Percentiles rank a stretch among this genome's conserved stretches.
Conservation (phyloP, 768 basidiomycete genomes). For the Candolleomyces efflorescens region DNA sequence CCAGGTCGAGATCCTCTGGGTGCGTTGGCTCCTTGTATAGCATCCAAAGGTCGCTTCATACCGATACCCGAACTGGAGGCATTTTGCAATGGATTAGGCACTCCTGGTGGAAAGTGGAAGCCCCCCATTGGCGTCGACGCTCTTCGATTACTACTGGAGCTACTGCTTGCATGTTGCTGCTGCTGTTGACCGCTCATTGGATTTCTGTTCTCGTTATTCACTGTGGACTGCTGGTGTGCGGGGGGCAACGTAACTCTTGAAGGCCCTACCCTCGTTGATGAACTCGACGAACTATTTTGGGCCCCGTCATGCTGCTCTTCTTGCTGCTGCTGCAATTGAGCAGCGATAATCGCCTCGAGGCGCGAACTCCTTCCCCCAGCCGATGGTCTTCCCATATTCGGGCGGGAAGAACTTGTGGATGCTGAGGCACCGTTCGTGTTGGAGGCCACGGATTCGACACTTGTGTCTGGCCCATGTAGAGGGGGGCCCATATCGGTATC, state of each 20-base stretch:
- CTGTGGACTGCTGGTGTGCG: conserved; percentile 13
- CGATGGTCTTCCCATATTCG: background rate
- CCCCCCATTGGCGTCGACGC: conserved; percentile 40
- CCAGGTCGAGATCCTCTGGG: conserved; percentile 23
- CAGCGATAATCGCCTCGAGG: conserved; percentile 8
- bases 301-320: background rate
- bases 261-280: background rate
- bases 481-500: conserved; percentile 29
- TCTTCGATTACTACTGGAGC: conserved; percentile 15
- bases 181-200: background rate
- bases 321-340: conserved; percentile 1
- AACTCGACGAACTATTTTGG: background rate
- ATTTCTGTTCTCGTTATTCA: conserved; percentile 16
- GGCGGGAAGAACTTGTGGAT: background rate
- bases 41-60: conserved; percentile 31
- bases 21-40: conserved; percentile 17
- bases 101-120: conserved; percentile 44
- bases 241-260: background rate
- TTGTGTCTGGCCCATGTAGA: conserved; percentile 41
- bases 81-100: conserved; percentile 18
- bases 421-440: background rate
- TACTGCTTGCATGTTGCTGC: background rate
- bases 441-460: conserved; percentile 11
- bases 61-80: conserved; percentile 15
- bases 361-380: conserved; percentile 1